Conservation (phyloP, 768 basidiomycete genomes). For the Boletus rufocinnamomeus region DNA sequence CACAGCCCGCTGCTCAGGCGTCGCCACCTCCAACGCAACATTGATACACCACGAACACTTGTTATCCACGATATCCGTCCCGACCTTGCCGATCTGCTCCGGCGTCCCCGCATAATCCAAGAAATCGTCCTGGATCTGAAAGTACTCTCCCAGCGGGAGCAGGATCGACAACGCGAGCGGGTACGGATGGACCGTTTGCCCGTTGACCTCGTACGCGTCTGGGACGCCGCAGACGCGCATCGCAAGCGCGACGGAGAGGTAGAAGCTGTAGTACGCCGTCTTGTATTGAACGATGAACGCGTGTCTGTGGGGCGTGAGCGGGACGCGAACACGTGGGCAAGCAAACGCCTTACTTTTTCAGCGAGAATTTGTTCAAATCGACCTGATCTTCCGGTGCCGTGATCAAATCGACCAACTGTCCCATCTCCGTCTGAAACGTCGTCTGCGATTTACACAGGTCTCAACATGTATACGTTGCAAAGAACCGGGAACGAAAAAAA, state of each 20-base stretch:
- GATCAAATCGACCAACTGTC: constrained; percentile 93
- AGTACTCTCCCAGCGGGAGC: constrained; percentile 93
- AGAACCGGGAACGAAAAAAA: too few species aligned
- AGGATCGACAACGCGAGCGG: constrained; percentile 78
- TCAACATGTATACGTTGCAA: not conserved
- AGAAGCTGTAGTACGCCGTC: constrained; percentile 97
- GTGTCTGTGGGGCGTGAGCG: constrained; percentile 52
- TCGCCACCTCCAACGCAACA: constrained; percentile 66
- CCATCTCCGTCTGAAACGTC: constrained; percentile 92
- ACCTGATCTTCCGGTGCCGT: constrained; percentile 91
- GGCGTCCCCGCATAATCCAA: constrained; percentile 91
- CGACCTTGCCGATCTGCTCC: constrained; percentile 93
- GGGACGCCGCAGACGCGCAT: constrained; percentile 77
- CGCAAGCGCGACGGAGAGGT: constrained; percentile 95
- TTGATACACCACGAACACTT: constrained; percentile 98
- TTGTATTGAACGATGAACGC: constrained; percentile 95
- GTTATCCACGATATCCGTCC: constrained; percentile 98
- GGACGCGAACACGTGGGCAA: too few species aligned
- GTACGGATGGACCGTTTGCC: constrained; percentile 58
- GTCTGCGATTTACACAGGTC: constrained; percentile 37
- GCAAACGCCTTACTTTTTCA: constrained; percentile 54
- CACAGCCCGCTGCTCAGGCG: constrained; percentile 54
- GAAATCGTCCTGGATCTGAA: constrained; percentile 98
- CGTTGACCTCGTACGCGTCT: constrained; percentile 43
- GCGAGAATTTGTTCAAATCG: constrained; percentile 85